Evolutionary conservation across 495 filamentous ascomycete genomes (phyloP).

Genomic region (Penicillium salamii): DNA sequence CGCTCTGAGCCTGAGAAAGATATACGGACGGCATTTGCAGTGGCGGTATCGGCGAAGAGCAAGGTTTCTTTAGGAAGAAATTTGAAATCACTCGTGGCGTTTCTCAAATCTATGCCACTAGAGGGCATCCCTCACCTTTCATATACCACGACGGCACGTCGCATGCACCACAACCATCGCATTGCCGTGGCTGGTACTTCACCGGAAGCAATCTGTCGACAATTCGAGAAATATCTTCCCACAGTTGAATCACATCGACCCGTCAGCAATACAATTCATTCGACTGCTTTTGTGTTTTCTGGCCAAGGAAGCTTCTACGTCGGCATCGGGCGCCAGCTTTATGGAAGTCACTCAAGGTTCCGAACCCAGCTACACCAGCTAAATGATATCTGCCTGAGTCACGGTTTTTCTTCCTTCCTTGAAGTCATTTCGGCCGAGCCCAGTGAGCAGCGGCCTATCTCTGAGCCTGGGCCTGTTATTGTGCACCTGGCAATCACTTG

Average conservation of each 20-base stretch:
- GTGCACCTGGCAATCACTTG: neutral
- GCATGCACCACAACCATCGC: slow-evolving; percentile 42
- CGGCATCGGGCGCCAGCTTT: slow-evolving; percentile 26
- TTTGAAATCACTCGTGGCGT: slow-evolving; percentile 24
- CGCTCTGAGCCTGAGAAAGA: slow-evolving; percentile 7
- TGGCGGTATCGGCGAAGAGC: slow-evolving; percentile 23
- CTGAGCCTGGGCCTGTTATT: slow-evolving; percentile 20
- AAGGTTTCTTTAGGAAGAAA: slow-evolving; percentile 34
- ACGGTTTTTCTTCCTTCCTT: slow-evolving; percentile 33
- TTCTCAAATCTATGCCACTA: neutral
- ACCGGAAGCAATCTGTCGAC: slow-evolving; percentile 10
- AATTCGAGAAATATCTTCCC: neutral
- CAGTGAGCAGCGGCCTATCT: slow-evolving; percentile 8
- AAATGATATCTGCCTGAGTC: slow-evolving; percentile 23
- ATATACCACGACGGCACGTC: slow-evolving; percentile 39
- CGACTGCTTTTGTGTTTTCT: slow-evolving; percentile 62
- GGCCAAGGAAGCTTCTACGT: slow-evolving; percentile 64
- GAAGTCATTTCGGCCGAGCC: neutral
- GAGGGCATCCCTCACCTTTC: slow-evolving; percentile 20
- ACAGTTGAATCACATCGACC: neutral
- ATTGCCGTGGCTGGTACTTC: neutral
- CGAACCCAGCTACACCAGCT: slow-evolving; percentile 22
- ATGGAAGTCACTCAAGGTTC: slow-evolving; percentile 21
- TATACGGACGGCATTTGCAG: neutral
- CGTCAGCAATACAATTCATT: neutral